A percentile compares a stretch with the other conserved stretches of the same genome.
Conservation (phyloP, 768 basidiomycete genomes). For the Lactarius tabidus region DNA sequence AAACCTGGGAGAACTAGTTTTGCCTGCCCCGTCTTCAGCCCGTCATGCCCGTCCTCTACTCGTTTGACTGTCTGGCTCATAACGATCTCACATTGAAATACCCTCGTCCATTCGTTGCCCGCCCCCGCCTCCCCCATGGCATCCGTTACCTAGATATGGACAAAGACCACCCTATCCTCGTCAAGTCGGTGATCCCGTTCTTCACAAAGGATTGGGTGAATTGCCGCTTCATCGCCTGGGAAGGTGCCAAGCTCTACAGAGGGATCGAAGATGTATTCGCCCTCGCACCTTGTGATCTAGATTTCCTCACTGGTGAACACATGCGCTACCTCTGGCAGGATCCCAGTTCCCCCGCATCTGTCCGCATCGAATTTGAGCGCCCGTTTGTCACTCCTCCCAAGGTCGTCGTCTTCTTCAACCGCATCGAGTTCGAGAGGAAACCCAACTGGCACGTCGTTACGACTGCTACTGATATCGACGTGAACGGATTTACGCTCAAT, state of each 20-base stretch:
- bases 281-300: not conserved
- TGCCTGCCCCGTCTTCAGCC: not conserved
- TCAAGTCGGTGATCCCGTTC: not conserved
- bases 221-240: not conserved
- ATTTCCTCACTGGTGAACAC: not conserved
- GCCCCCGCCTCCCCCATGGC: not conserved
- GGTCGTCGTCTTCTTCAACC: not conserved
- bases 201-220: not conserved
- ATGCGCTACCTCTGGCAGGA: not conserved
- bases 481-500: not conserved
- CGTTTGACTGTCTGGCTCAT: not conserved
- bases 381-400: not conserved
- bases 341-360: not conserved
- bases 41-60: not conserved
- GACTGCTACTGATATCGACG: not conserved
- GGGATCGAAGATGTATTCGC: not conserved
- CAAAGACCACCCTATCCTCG: accelerated
- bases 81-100: not conserved
- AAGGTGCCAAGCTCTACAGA: not conserved
- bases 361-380: not conserved
- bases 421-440: not conserved
- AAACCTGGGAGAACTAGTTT: not conserved
- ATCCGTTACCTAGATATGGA: not conserved
- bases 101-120: not conserved
- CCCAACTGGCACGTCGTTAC: not conserved